A percentile compares a stretch with the other conserved stretches of the same genome.
Evolutionary conservation across 2,329 filamentous ascomycete species (phyloP).

Genomic region (Endocalyx cinctus): DNA sequence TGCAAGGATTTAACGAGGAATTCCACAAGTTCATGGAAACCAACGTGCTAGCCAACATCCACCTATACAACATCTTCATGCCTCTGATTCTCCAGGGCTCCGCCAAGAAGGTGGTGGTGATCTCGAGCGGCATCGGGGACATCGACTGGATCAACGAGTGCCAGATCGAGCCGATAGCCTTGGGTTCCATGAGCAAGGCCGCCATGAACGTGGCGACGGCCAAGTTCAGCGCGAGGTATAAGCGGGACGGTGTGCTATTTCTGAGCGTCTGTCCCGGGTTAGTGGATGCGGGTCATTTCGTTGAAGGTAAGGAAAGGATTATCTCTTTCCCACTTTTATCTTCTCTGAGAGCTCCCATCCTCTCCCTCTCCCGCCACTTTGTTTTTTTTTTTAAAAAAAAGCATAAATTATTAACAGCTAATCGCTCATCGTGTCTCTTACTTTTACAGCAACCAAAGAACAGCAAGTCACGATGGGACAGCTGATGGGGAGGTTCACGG

Average conservation of each 20-base stretch:
- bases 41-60: constrained; percentile 48
- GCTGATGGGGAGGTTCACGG: constrained; percentile 12
- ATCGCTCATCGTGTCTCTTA: too few relatives aligned
- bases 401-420: constrained; percentile 10
- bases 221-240: constrained; percentile 40
- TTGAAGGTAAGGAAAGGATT: constrained; percentile 9
- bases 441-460: constrained; percentile 5
- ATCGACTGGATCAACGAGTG: constrained; percentile 19
- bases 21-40: too few relatives aligned
- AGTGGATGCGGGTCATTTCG: constrained; percentile 31
- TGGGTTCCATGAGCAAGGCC: constrained; percentile 41
- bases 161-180: constrained; percentile 40
- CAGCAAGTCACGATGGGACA: constrained; percentile 2
- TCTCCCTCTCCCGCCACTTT: too few relatives aligned
- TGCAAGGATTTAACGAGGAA: too few relatives aligned
- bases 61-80: constrained; percentile 47
- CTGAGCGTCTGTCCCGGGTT: constrained; percentile 39
- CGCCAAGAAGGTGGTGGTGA: constrained; percentile 49
- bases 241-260: constrained; percentile 39
- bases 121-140: constrained; percentile 46
- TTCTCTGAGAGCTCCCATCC: too few relatives aligned
- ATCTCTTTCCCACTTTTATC: too few relatives aligned
- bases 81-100: constrained; percentile 46
- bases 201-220: constrained; percentile 12
- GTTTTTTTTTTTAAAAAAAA: too few relatives aligned